Conservation (phyloP, 2,329 filamentous ascomycete species). For the Colletotrichum tamarilloi region DNA sequence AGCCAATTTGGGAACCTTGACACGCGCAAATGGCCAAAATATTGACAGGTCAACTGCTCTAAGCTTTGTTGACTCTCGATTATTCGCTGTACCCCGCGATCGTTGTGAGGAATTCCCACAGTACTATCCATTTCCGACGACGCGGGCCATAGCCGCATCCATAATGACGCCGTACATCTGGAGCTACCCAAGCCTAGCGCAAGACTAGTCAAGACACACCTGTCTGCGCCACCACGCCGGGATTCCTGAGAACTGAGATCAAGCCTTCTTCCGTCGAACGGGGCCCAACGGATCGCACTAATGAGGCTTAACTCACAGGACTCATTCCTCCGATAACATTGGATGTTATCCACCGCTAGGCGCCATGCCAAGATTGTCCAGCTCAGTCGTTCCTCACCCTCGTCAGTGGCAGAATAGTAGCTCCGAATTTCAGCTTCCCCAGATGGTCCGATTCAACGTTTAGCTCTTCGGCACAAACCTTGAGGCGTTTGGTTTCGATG, state of each 20-base stretch:
- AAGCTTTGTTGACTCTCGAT: background rate
- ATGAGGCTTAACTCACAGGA: background rate
- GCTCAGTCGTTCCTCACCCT: background rate
- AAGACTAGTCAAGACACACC: background rate
- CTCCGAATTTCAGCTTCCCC: background rate
- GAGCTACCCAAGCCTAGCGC: background rate
- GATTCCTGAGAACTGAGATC: background rate
- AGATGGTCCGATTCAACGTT: background rate
- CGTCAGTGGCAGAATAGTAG: constrained; percentile 29
- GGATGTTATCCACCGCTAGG: background rate
- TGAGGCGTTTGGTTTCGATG: background rate
- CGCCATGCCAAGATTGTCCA: constrained; percentile 25
- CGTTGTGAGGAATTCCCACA: background rate
- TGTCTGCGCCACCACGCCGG: background rate
- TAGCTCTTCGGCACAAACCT: background rate
- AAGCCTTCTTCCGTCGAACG: background rate
- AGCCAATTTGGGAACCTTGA: background rate
- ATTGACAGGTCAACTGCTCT: background rate
- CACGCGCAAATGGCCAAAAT: background rate
- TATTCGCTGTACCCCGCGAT: background rate
- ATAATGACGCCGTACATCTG: constrained; percentile 11
- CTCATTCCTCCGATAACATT: background rate
- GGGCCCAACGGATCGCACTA: background rate
- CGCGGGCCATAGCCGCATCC: background rate
- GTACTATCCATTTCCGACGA: background rate